Evolutionary conservation across 2,329 filamentous ascomycete genomes (phyloP).

Genomic region (Cryphonectria carpinicola): DNA sequence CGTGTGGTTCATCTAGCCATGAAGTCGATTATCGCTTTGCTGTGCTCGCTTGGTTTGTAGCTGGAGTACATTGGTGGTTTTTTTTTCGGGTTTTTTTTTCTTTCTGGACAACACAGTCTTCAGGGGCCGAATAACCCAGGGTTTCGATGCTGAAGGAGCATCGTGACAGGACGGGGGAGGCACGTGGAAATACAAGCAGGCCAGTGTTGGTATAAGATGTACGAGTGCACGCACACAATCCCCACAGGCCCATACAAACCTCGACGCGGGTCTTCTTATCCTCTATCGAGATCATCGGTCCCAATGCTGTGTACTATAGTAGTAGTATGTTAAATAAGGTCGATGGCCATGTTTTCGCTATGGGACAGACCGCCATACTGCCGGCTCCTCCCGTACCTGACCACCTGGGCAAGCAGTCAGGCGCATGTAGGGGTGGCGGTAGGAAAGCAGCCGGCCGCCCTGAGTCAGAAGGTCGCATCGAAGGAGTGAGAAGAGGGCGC

Average conservation of each 20-base stretch:
- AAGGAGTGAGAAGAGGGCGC: background rate
- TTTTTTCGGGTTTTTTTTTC: background rate
- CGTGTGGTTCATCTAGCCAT: background rate
- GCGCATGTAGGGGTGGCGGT: background rate
- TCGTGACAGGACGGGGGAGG: background rate
- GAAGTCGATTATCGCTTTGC: background rate
- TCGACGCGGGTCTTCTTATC: background rate
- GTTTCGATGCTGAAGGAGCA: background rate
- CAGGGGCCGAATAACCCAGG: background rate
- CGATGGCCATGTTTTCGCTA: background rate
- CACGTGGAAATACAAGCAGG: background rate
- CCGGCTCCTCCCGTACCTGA: background rate
- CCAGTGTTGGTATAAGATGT: background rate
- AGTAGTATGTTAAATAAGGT: background rate
- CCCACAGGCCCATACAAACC: background rate
- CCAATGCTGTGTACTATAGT: background rate
- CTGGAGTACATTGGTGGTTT: background rate
- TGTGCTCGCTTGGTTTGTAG: background rate
- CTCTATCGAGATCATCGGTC: background rate
- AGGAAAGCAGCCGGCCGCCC: background rate
- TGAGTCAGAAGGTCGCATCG: background rate
- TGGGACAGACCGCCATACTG: background rate
- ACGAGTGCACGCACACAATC: background rate
- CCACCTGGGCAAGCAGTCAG: too few relatives aligned
- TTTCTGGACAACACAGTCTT: background rate